phyloP scores from a whole-genome alignment of 2,329 filamentous ascomycete species.

The Xylariaceae sp. region DNA sequence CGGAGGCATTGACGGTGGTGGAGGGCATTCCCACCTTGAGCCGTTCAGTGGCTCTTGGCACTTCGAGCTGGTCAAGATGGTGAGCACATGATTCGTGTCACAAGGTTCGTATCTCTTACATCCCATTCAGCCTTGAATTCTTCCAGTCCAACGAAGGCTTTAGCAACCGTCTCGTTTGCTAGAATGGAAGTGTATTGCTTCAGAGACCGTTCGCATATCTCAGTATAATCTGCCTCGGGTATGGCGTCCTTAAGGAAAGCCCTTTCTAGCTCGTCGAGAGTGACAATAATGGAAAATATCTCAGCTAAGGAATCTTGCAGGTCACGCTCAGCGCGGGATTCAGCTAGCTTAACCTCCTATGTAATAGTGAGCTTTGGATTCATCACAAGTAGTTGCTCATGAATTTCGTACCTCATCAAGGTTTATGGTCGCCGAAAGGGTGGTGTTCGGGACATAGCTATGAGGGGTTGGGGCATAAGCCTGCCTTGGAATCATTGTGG shows the following conservation, averaged over 20 bases:
- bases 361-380: conserved; percentile 5
- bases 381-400: conserved; percentile 2
- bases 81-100: conserved; percentile 12
- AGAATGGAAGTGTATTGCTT: conserved; percentile 97
- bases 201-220: conserved; percentile 87
- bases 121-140: conserved; percentile 91
- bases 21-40: conserved; percentile 89
- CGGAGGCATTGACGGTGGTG: conserved; percentile 61
- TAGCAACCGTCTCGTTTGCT: conserved; percentile 84
- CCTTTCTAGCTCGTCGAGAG: conserved; percentile 90
- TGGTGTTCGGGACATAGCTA: conserved; percentile 83
- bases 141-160: conserved; percentile 81
- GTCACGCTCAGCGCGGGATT: conserved; percentile 83
- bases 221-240: conserved; percentile 86
- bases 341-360: conserved; percentile 88
- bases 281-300: conserved; percentile 96
- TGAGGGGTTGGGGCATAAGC: conserved; percentile 87
- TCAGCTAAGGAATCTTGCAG: conserved; percentile 94
- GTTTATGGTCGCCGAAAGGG: conserved; percentile 83
- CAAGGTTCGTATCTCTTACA: conserved; percentile 41
- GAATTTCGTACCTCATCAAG: conserved; percentile 69
- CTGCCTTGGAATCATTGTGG: conserved; percentile 52
- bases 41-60: conserved; percentile 87
- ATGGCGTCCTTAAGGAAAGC: conserved; percentile 96
- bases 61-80: conserved; percentile 65